Evolutionary conservation across 306 rosid species (phyloP).

Genomic region (Trichosanthes truncata): DNA sequence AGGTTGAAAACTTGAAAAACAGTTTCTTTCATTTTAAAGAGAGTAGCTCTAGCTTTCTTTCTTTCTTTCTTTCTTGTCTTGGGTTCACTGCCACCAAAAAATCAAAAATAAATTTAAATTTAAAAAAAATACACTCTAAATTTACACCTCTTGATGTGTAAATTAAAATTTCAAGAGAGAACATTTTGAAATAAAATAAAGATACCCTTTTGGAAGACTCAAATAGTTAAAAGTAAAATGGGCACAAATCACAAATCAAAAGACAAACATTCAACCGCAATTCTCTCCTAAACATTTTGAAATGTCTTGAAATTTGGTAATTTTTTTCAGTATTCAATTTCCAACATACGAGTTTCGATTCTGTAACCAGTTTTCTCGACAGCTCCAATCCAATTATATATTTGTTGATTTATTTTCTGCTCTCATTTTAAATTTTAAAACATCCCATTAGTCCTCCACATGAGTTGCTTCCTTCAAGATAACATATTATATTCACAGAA

Average conservation of each 20-base stretch:
- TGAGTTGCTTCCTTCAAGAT: neutral
- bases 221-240: neutral
- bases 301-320: neutral
- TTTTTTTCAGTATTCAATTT: neutral
- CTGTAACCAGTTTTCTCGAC: neutral
- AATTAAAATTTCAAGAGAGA: neutral
- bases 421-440: neutral
- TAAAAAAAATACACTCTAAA: neutral
- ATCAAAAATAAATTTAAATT: no score
- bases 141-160: neutral
- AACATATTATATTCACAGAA: neutral
- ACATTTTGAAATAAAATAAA: neutral
- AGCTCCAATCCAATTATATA: neutral
- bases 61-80: neutral
- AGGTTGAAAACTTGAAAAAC: no score
- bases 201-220: neutral
- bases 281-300: neutral
- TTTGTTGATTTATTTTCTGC: neutral
- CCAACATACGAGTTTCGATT: neutral
- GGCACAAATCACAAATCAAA: neutral
- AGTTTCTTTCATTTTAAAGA: no score
- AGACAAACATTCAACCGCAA: constrained; percentile 12
- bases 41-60: neutral
- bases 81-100: neutral
- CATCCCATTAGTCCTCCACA: neutral